These are phyloP conservation scores for Neurospora pannonica DNA, from an alignment of 495 filamentous ascomycete species.

Conservation along the genomic window DNA sequence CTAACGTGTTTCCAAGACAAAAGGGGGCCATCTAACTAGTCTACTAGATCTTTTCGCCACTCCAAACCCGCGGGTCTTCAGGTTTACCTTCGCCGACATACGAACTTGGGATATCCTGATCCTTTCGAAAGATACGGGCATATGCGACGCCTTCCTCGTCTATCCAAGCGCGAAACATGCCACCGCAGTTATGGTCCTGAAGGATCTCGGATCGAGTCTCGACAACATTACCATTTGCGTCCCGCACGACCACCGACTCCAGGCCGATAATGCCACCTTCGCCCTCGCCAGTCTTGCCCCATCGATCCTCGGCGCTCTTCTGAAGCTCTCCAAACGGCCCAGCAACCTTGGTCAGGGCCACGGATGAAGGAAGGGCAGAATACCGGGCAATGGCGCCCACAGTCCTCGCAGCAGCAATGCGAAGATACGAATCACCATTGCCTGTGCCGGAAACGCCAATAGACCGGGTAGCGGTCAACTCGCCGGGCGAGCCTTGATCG, in stretches of 20 bases:
- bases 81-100: slow-evolving; percentile 9
- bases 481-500: not conserved
- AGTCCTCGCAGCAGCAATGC: slow-evolving; percentile 60
- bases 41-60: slow-evolving; percentile 7
- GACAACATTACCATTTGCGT: slow-evolving; percentile 31
- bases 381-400: slow-evolving; percentile 67
- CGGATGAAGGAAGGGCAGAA: slow-evolving; percentile 26
- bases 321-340: slow-evolving; percentile 70
- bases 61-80: not conserved
- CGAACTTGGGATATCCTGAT: slow-evolving; percentile 13
- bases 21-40: not conserved
- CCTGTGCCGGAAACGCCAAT: slow-evolving; percentile 78
- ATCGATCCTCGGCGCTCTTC: slow-evolving; percentile 62
- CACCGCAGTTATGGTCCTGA: slow-evolving; percentile 76
- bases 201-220: slow-evolving; percentile 41
- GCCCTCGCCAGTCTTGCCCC: slow-evolving; percentile 70
- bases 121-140: slow-evolving; percentile 51
- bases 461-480: slow-evolving; percentile 35
- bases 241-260: slow-evolving; percentile 45
- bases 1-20: not conserved
- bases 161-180: slow-evolving; percentile 80
- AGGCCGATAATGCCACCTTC: slow-evolving; percentile 84
- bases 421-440: slow-evolving; percentile 84
- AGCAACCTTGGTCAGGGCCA: slow-evolving; percentile 51
- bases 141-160: slow-evolving; percentile 51